phyloP scores from a whole-genome alignment of 768 basidiomycete genomes.

The Agaricus blazei region DNA sequence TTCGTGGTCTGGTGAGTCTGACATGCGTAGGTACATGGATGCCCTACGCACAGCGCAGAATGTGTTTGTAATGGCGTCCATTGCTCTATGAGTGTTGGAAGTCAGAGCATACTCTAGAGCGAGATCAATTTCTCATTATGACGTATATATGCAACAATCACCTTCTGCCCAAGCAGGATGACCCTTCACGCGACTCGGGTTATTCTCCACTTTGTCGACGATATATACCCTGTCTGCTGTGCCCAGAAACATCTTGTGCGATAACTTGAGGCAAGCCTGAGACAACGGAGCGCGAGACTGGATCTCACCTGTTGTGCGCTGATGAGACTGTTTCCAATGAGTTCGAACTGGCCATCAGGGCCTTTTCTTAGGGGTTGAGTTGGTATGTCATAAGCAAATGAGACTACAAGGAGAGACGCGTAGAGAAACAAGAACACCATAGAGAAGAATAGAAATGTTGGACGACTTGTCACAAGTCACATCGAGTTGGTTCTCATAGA shows the following conservation, averaged over 20 bases:
- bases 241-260: constrained; percentile 40
- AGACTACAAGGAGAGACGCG: not conserved
- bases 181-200: constrained; percentile 53
- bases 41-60: constrained; percentile 69
- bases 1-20: constrained; percentile 11
- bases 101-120: constrained; percentile 46
- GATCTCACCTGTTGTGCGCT: constrained; percentile 63
- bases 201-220: constrained; percentile 76
- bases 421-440: not conserved
- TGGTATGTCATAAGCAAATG: constrained; percentile 21
- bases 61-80: constrained; percentile 73
- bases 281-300: not conserved
- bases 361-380: constrained; percentile 45
- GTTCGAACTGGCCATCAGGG: constrained; percentile 48
- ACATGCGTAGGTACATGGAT: not conserved
- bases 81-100: constrained; percentile 54
- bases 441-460: not conserved
- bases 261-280: not conserved
- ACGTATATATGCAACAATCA: constrained; percentile 15
- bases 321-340: constrained; percentile 62
- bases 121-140: not conserved
- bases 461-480: not conserved
- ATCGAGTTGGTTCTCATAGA: no score
- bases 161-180: constrained; percentile 73
- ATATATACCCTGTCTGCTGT: constrained; percentile 44